Evolutionary conservation across 805 yeast genomes (phyloP), one percentile per base, ranked within the genome.

Genomic region (Candida stauntonica): DNA sequence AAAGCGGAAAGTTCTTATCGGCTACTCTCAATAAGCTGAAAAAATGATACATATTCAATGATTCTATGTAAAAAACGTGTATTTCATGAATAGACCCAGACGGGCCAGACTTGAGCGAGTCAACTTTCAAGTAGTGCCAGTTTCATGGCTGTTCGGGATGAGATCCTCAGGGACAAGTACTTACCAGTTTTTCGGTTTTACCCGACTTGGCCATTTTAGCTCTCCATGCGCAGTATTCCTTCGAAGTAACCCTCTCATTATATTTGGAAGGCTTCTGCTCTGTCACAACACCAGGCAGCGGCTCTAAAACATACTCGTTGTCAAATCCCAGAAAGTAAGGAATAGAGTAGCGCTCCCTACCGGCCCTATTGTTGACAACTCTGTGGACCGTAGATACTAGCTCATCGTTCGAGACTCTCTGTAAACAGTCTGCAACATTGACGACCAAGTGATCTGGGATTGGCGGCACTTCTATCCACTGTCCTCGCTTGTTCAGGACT

Each of bases 391-490:
- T 66, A 1, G 70, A 66, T 26, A 56, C 54, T 29, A 63, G 57
- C 20, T 46, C 38, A 38, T 62, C 68, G 46, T 66, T 67, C n/a
- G 70, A 56, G 55, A 62, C 58, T 44, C 70, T 51, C 50, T 52
- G 56, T 36, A 67, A 45, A 34, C 60, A 53, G 42, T 67, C 72
- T 4, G 67, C 72, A 23, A 63, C 56, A 38, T 67, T 67, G 32
- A 63, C 61, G 13, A 67, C 64, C 30, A 60, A 49, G 5, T 67
- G 46, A 4, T 54, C 59, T 15, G 52, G 52, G 4, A 64, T 55
- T 7, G 62, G 62, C 12, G 66, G 63, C 3, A 60, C 68, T 28
- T 55, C 51, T 14, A 62, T 51, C 53, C 56, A 56, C 21, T 61
- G 58, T 9, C 60, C 60, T 7, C 50, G 38, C 23, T 57, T 52